Evolutionary conservation across 2,329 filamentous ascomycete species (phyloP).

Genomic region (Chrysoporthe cubensis): DNA sequence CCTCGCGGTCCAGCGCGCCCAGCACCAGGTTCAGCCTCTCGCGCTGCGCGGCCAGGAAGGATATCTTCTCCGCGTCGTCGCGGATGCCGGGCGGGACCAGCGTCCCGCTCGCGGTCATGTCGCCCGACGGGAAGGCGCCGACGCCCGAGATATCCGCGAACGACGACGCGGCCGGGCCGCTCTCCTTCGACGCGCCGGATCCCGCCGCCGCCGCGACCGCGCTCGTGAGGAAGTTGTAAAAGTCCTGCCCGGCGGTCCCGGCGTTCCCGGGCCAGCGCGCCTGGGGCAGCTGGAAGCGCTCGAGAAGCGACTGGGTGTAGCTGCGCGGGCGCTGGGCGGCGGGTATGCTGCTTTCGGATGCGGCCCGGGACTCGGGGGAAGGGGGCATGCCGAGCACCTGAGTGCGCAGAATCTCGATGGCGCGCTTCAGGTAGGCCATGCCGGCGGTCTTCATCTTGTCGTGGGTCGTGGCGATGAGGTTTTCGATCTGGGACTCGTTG

Average conservation of each 20-base stretch:
- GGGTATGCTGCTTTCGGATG: conserved; percentile 46
- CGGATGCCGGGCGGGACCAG: conserved; percentile 73
- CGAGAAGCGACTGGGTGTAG: conserved; percentile 83
- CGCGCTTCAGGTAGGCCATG: conserved; percentile 72
- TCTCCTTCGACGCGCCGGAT: conserved; percentile 29
- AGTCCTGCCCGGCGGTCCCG: conserved; percentile 52
- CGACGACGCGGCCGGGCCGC: conserved; percentile 10
- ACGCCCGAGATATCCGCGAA: conserved; percentile 36
- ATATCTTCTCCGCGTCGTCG: conserved; percentile 67
- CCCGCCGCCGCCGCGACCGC: conserved; percentile 67
- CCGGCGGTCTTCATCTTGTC: conserved; percentile 78
- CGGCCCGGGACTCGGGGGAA: conserved; percentile 41
- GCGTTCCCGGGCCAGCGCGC: conserved; percentile 54
- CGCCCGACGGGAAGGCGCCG: conserved; percentile 43
- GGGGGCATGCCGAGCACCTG: conserved; percentile 79
- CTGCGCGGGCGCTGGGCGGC: conserved; percentile 43
- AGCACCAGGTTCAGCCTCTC: conserved; percentile 77
- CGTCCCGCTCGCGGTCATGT: conserved; percentile 51
- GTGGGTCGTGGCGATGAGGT: conserved; percentile 82
- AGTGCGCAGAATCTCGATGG: conserved; percentile 73
- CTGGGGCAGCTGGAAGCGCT: conserved; percentile 81
- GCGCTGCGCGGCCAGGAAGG: conserved; percentile 77
- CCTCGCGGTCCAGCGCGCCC: conserved; percentile 79
- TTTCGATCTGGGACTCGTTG: conserved; percentile 88
- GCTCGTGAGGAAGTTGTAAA: conserved; percentile 77